Conservation (phyloP, 768 basidiomycete genomes). For the Termitomyces eurrhizus region DNA sequence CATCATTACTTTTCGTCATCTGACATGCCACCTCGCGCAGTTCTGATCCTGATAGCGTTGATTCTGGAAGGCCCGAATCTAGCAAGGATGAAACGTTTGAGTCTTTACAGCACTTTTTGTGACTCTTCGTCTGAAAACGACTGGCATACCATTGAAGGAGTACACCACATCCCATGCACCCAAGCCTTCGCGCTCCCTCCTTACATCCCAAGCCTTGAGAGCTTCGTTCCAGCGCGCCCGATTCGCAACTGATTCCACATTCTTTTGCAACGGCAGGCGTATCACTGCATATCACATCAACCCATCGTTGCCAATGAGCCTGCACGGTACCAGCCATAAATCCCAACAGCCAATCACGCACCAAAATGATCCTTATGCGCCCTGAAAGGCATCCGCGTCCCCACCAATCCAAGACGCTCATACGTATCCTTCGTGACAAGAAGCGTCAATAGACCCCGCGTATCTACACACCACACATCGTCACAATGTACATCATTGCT, state of each 20-base stretch:
- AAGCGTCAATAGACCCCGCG: conserved; percentile 55
- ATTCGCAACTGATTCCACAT: conserved; percentile 31
- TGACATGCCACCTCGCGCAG: conserved; percentile 22
- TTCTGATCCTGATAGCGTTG: conserved; percentile 15
- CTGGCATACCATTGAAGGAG: conserved; percentile 23
- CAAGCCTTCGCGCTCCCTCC: conserved; percentile 28
- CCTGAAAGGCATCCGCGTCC: conserved; percentile 52
- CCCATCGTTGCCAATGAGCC: not conserved
- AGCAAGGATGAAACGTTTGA: not conserved
- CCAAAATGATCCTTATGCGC: conserved; percentile 43
- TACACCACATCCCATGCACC: conserved; percentile 45
- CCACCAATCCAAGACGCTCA: conserved; percentile 56
- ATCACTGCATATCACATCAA: conserved; percentile 36
- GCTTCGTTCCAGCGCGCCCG: conserved; percentile 36
- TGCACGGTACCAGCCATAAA: not conserved
- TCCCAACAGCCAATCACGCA: conserved; percentile 24
- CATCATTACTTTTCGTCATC: conserved; percentile 24
- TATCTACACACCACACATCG: conserved; percentile 71
- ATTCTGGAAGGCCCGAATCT: conserved; percentile 19
- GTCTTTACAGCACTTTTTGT: too few relatives aligned
- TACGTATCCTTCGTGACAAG: conserved; percentile 55
- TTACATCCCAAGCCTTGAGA: conserved; percentile 47
- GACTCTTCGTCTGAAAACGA: not conserved
- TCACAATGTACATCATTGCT: conserved; percentile 31
- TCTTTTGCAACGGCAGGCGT: conserved; percentile 37